Percentiles rank a stretch among this genome's conserved stretches.
Conservation (phyloP, 371 early-diverging fungal genomes). For the Nematocida homosporus region DNA sequence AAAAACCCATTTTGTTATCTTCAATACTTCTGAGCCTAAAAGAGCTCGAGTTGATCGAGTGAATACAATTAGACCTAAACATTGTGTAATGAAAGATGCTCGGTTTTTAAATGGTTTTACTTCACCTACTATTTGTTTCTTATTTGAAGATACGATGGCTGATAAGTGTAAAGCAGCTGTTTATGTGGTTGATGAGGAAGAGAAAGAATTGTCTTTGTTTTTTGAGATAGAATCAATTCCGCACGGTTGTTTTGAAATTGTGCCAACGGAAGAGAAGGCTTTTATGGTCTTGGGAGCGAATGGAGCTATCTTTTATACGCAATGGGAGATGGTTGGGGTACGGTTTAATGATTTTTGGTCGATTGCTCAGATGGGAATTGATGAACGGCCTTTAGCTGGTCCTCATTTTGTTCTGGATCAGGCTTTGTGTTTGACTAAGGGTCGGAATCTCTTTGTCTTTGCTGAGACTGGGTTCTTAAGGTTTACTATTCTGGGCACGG, state of each 20-base stretch:
- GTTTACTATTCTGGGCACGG: conserved; percentile 31
- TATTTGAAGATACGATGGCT: conserved; percentile 45
- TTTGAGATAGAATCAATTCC: conserved; percentile 43
- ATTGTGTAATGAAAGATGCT: conserved; percentile 47
- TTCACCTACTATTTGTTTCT: conserved; percentile 36
- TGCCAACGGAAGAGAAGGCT: conserved; percentile 26
- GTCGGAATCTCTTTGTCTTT: conserved; percentile 25
- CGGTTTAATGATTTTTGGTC: conserved; percentile 47
- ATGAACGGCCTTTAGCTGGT: conserved; percentile 11
- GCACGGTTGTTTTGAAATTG: conserved; percentile 40
- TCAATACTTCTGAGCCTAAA: neutral
- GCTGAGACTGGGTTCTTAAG: conserved; percentile 10
- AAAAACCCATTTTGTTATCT: conserved; percentile 42
- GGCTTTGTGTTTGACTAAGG: conserved; percentile 16
- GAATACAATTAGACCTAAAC: conserved; percentile 29
- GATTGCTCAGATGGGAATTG: conserved; percentile 28
- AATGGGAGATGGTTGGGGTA: conserved; percentile 52
- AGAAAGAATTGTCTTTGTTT: conserved; percentile 34
- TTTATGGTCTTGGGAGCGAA: conserved; percentile 55
- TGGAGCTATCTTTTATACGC: conserved; percentile 48
- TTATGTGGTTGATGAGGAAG: conserved; percentile 24
- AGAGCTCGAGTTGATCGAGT: conserved; percentile 23
- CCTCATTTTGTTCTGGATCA: conserved; percentile 10
- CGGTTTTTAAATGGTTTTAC: conserved; percentile 39
- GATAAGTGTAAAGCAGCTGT: conserved; percentile 24